These are phyloP conservation scores for Stagonosporopsis tanaceti DNA, from an alignment of 2,329 filamentous ascomycete species.

Conservation along the genomic window DNA sequence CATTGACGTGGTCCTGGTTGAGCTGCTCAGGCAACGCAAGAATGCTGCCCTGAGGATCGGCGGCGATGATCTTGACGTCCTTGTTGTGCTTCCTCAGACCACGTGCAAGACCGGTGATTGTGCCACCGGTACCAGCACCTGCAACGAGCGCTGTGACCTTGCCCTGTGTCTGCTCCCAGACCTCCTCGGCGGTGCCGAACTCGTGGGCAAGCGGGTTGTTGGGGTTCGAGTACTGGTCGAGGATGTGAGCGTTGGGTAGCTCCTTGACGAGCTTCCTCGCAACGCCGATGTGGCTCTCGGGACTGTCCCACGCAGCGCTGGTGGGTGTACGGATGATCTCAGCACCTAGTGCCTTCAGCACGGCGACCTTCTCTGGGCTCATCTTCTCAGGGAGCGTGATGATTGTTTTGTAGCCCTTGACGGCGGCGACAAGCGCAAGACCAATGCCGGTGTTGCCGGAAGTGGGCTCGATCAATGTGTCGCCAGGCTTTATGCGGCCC, in stretches of 20 bases:
- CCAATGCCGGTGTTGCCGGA: slow-evolving; percentile 99
- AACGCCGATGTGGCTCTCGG: slow-evolving; percentile 96
- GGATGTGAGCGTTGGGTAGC: slow-evolving; percentile 93
- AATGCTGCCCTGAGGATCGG: slow-evolving; percentile 91
- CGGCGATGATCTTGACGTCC: slow-evolving; percentile 86
- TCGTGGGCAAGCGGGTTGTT: slow-evolving; percentile 96
- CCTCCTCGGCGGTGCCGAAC: slow-evolving; percentile 92
- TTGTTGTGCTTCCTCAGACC: slow-evolving; percentile 88
- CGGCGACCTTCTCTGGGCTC: slow-evolving; percentile 97
- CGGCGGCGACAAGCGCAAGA: slow-evolving; percentile 88
- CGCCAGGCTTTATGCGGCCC: slow-evolving; percentile 94
- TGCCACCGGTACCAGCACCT: slow-evolving; percentile 93
- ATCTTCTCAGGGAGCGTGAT: slow-evolving; percentile 99
- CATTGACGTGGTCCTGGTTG: slow-evolving; percentile 81
- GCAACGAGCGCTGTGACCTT: slow-evolving; percentile 85
- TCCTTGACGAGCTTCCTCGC: slow-evolving; percentile 90
- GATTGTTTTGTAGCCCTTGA: slow-evolving; percentile 98
- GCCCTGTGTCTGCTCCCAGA: slow-evolving; percentile 89
- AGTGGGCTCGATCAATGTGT: slow-evolving; percentile 97
- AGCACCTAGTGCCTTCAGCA: slow-evolving; percentile 89
- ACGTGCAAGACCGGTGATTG: slow-evolving; percentile 86
- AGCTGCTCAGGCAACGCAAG: slow-evolving; percentile 81
- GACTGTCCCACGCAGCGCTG: slow-evolving; percentile 91
- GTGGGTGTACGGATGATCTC: slow-evolving; percentile 98
- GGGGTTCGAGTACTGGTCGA: slow-evolving; percentile 92